These are phyloP conservation scores for Brassica balearica DNA, from an alignment of 441 rosid species.

Conservation along the genomic window DNA sequence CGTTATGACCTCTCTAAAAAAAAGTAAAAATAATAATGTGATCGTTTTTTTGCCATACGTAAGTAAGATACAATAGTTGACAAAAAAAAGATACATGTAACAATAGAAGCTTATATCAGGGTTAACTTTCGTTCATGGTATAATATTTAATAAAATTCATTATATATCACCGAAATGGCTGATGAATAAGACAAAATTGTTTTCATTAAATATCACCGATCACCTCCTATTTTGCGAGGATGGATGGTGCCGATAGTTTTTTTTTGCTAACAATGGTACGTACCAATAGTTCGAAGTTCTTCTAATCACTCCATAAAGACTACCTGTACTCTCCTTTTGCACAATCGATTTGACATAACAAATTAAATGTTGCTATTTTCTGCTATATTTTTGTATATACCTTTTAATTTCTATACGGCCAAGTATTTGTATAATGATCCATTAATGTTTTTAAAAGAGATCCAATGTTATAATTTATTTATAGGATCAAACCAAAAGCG, in stretches of 20 bases:
- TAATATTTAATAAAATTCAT: background rate
- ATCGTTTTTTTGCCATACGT: background rate
- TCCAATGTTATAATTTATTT: background rate
- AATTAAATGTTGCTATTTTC: slow-evolving; percentile 20
- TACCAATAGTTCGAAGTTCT: slow-evolving; percentile 23
- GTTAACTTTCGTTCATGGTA: background rate
- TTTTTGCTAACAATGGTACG: too few relatives aligned
- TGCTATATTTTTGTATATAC: background rate
- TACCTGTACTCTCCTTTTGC: slow-evolving; percentile 11
- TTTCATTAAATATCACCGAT: slow-evolving; percentile 31
- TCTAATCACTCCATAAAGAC: slow-evolving; percentile 24
- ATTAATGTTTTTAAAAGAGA: background rate
- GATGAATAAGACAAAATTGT: slow-evolving; percentile 6
- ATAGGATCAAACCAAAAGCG: background rate
- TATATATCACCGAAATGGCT: slow-evolving; percentile 28
- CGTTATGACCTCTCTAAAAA: background rate
- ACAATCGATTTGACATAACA: slow-evolving; percentile 27
- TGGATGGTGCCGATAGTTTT: slow-evolving; percentile 27
- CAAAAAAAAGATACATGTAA: background rate
- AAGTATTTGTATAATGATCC: background rate
- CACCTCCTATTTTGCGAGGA: slow-evolving; percentile 26
- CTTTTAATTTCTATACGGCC: background rate
- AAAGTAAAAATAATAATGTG: background rate
- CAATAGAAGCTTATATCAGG: slow-evolving; percentile 10
- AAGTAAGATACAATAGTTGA: background rate